Evolutionary conservation across 2,329 filamentous ascomycete species (phyloP).

Genomic region (Aspergillus eucalypticola): DNA sequence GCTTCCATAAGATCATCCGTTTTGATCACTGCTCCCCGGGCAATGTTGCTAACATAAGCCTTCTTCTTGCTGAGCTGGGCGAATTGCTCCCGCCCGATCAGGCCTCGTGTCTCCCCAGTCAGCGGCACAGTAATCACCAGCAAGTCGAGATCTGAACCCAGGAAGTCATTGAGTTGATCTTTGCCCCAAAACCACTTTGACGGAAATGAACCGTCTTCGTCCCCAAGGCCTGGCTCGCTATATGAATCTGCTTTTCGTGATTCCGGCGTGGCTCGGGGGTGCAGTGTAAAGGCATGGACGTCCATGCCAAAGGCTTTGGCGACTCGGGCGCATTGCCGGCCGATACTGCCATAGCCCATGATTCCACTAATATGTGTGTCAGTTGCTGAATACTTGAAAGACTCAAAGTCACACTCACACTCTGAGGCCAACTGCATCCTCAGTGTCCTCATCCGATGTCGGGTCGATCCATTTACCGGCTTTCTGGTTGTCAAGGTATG

Average conservation of each 20-base stretch:
- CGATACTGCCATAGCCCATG: conserved; percentile 7
- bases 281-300: background rate
- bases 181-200: conserved; percentile 1
- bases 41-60: conserved; percentile 2
- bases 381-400: background rate
- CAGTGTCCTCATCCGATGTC: conserved; percentile 1
- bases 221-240: background rate
- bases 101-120: background rate
- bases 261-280: background rate
- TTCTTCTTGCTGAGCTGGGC: conserved; percentile 4
- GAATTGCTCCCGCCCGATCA: conserved; percentile 7
- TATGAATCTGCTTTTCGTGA: background rate
- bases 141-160: conserved; percentile 4
- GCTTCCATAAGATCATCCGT: conserved; percentile 1
- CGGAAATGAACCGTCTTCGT: background rate
- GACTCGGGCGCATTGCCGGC: background rate
- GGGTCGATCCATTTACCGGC: background rate
- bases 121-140: conserved; percentile 5
- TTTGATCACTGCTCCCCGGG: background rate
- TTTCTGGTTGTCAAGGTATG: background rate
- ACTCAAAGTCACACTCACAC: background rate
- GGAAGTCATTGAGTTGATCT: conserved; percentile 5
- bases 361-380: background rate
- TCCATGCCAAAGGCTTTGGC: conserved; percentile 6
- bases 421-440: conserved; percentile 2